Base-by-base conservation (phyloP, 2,329 filamentous ascomycete species). In the Fusarium incarnatum region DNA sequence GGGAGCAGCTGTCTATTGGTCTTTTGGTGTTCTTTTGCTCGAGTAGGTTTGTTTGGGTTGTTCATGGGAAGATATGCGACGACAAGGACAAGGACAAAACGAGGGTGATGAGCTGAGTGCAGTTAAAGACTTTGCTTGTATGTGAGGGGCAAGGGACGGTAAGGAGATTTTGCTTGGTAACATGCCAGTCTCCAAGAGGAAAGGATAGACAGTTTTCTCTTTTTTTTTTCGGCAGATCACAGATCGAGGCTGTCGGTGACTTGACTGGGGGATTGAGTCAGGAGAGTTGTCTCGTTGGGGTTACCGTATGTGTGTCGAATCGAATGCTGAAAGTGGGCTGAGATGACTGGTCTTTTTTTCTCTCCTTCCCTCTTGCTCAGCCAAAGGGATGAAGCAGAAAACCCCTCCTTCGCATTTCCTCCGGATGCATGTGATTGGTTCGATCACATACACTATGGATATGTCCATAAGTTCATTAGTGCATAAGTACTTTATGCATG, bases 21-120 rank as follows among this genome's bases (percentile, higher is more conserved):
- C 45, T 60, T 53, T 23, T 66, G 54, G 12, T 66, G 63, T n/a
- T 54, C 18, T 16, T 60, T 44, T 48, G 63, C 63, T 44, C 63
- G 63, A 2, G 61, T 54, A 2, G 37, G 47, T 0, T 60, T 54
- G 6, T 66, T 54, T 66, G 41, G 27, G 10, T 59, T 13, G 54
- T 12, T 40, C 62, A 65, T 65, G 41, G 41, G 27, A 40, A 2
- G 15, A 22, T 23, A 2, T 44, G 4, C 8, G 15, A 7, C n/a
- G 13, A 22, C 25, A 28, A 28, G 10, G 28, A 30, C 28, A 30
- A 30, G 28, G 28, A 30, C 28, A 41, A 57, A 50, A 28, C 6
- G 52, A 46, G 25, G 32, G 30, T n/a, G 48, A 8, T 37, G 30
- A 50, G 30, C 30, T 53, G 49, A 53, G 22, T 8, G 8, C 25